Conservation (phyloP, 306 rosid species). For the Coriaria nepalensis region DNA sequence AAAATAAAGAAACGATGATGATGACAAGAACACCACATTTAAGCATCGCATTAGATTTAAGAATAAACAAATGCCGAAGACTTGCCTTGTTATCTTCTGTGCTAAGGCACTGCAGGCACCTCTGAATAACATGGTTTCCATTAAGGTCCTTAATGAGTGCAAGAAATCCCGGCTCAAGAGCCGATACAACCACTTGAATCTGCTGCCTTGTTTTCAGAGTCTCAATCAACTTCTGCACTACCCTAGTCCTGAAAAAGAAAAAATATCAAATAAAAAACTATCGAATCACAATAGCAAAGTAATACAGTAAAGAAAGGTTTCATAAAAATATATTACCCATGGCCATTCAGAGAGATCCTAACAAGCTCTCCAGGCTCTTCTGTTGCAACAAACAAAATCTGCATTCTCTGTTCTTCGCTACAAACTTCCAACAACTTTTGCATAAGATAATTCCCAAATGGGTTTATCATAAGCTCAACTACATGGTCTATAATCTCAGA, state of each 20-base stretch:
- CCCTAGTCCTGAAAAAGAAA: constrained; percentile 44
- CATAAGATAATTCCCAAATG: constrained; percentile 74
- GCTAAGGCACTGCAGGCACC: constrained; percentile 44
- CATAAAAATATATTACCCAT: constrained; percentile 31
- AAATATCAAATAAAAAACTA: constrained; percentile 6
- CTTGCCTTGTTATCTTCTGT: constrained; percentile 39
- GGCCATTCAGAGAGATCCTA: constrained; percentile 43
- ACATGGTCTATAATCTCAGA: constrained; percentile 34
- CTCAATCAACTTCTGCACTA: constrained; percentile 53
- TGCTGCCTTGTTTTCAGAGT: constrained; percentile 47
- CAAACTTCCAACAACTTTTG: constrained; percentile 60
- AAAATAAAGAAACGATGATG: too few relatives aligned
- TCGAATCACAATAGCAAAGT: background rate
- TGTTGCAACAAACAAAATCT: constrained; percentile 33
- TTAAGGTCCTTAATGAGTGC: constrained; percentile 45
- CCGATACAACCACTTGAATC: constrained; percentile 33
- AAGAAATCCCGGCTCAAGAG: constrained; percentile 53
- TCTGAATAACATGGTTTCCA: constrained; percentile 64
- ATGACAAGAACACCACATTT: background rate
- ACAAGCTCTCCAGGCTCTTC: constrained; percentile 42
- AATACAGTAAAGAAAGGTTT: constrained; percentile 6
- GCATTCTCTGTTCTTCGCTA: constrained; percentile 36
- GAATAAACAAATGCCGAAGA: background rate
- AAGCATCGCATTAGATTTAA: too few relatives aligned
- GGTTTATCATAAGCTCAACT: constrained; percentile 51